These are phyloP conservation scores for Tubosaeta brunneosetosa DNA, from an alignment of 768 basidiomycete species.

Conservation along the genomic window DNA sequence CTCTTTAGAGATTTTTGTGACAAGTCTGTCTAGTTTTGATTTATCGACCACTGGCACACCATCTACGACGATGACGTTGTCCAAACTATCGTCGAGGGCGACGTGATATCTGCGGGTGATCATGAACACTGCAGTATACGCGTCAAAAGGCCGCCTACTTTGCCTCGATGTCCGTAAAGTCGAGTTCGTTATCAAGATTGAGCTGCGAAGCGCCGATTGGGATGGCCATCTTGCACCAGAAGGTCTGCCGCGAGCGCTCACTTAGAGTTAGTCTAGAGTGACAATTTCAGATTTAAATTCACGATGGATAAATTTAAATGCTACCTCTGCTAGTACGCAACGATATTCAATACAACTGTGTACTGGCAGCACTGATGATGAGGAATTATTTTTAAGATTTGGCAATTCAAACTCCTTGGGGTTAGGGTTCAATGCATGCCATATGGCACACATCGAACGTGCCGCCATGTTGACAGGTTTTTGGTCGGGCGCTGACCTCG, in stretches of 20 bases:
- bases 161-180: constrained; percentile 84
- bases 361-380: too few species aligned
- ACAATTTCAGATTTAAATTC: not conserved
- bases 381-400: not conserved
- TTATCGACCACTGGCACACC: constrained; percentile 88
- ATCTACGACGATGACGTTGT: constrained; percentile 90
- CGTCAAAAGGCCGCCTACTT: constrained; percentile 47
- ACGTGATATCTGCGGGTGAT: constrained; percentile 69
- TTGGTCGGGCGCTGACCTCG: too few species aligned
- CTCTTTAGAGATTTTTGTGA: constrained; percentile 77
- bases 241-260: constrained; percentile 1
- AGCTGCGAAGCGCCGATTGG: constrained; percentile 30
- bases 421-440: not conserved
- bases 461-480: not conserved
- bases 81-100: constrained; percentile 79
- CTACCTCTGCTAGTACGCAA: not conserved
- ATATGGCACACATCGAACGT: constrained; percentile 10
- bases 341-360: too few species aligned
- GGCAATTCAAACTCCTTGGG: not conserved
- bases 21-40: constrained; percentile 74
- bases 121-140: constrained; percentile 4
- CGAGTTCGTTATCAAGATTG: constrained; percentile 61
- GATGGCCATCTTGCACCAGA: constrained; percentile 42
- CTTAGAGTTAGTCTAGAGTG: not conserved
- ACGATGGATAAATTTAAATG: not conserved